Conservation (phyloP, 768 basidiomycete genomes). For the Hirschioporus abietinus region DNA sequence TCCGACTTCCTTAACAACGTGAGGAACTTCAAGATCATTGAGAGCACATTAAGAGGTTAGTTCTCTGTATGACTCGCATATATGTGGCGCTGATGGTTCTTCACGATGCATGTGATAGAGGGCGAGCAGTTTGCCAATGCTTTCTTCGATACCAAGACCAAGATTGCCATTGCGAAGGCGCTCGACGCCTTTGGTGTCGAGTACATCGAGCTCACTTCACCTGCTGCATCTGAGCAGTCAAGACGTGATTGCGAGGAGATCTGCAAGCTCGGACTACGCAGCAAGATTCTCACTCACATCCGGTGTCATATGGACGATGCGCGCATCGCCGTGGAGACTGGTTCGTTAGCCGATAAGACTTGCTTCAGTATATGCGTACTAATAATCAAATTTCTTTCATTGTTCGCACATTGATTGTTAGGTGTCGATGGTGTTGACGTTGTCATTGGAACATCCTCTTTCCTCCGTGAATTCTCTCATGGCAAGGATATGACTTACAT, state of each 20-base stretch:
- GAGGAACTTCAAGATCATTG: conserved; percentile 94
- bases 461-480: conserved; percentile 98
- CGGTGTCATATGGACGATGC: conserved; percentile 99
- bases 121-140: conserved; percentile 99
- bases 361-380: conserved; percentile 4
- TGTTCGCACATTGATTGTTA: conserved; percentile 22
- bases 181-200: conserved; percentile 99
- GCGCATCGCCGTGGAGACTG: conserved; percentile 95
- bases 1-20: conserved; percentile 90
- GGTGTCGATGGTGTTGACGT: conserved; percentile 99
- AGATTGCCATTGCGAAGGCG: conserved; percentile 98
- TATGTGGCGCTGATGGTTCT: conserved; percentile 10
- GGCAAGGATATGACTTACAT: conserved; percentile 99
- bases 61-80: conserved; percentile 12
- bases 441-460: conserved; percentile 98
- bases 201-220: conserved; percentile 98
- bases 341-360: conserved; percentile 33
- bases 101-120: conserved; percentile 46
- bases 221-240: conserved; percentile 95
- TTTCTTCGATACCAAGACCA: conserved; percentile 99
- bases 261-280: conserved; percentile 95
- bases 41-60: conserved; percentile 90
- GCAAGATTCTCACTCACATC: conserved; percentile 98
- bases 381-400: not conserved
- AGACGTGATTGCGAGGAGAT: conserved; percentile 93